Conservation (phyloP, 2,329 filamentous ascomycete species). For the Xylariaceae sp. region DNA sequence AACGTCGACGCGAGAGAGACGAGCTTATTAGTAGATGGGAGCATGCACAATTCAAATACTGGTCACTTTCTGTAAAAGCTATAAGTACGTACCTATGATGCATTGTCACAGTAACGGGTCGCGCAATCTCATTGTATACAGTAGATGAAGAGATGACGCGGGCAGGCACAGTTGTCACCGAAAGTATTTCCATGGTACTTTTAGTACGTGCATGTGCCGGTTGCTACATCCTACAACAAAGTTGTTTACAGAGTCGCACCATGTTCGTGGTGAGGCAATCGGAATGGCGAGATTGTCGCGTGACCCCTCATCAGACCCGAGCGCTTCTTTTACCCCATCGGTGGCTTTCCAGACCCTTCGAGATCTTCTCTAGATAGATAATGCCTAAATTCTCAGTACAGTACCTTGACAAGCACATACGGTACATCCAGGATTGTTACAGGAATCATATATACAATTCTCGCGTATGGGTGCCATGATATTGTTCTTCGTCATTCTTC, state of each 20-base stretch:
- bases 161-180: neutral
- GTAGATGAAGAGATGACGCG: constrained; percentile 16
- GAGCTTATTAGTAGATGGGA: too few species aligned
- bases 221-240: constrained; percentile 1
- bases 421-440: too few species aligned
- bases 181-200: constrained; percentile 11
- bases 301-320: constrained; percentile 26
- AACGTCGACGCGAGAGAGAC: too few species aligned
- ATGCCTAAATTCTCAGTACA: neutral
- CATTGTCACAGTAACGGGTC: constrained; percentile 1
- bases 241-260: constrained; percentile 18
- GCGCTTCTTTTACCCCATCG: constrained; percentile 4
- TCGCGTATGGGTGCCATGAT: too few species aligned
- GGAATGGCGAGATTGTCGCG: constrained; percentile 31
- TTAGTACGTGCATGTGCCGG: neutral
- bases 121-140: constrained; percentile 23
- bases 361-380: neutral
- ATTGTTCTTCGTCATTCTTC: constrained; percentile 2
- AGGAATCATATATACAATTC: too few species aligned
- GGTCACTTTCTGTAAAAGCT: too few species aligned
- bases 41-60: too few species aligned
- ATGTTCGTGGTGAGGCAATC: constrained; percentile 20
- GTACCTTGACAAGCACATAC: neutral
- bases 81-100: neutral
- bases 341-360: constrained; percentile 24